Base-by-base conservation (phyloP, 2,329 filamentous ascomycete genomes). In the Cryphonectria carpinicola region DNA sequence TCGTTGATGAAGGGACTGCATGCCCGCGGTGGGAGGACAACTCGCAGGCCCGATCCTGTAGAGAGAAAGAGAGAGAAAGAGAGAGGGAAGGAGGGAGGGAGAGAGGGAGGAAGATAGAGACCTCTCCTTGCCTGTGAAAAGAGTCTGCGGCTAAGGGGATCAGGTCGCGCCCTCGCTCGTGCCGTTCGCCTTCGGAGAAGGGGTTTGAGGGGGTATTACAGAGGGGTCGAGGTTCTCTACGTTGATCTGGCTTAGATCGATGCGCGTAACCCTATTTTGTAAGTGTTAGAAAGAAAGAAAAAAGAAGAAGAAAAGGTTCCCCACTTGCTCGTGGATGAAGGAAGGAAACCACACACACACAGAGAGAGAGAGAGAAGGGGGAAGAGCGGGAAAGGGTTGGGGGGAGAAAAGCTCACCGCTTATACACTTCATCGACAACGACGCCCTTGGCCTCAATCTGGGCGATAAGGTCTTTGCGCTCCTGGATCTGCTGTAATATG, bases 401-500 rank as follows among this genome's bases (percentile, higher is more conserved):
- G 8, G 2, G 6, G 25, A 46, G n/a, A 4, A 13, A n/a, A 22
- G 17, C 71, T 49, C 65, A 78, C 74, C 70, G 66, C 49, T 76
- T 77, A 66, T 77, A 37, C 10, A 74, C 65, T 1, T 75, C 80
- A 39, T 84, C 82, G 1, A 93, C 87, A 3, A 82, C 81, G 1
- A 88, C 88, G 19, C 90, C 89, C 19, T 84, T 82, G 64, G 83
- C 84, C 76, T 92, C 88, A 56, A 92, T 85, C 72, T 86, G 82
- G 37, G 84, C 81, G 67, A 92, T 83, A 70, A 93, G 80, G 35
- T 83, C 80, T 68, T 87, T 84, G 25, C 91, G 84, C 77, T 88
- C 86, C 64, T 84, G 82, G 11, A 93, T 80, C 77, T 90, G 84
- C 72, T 89, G 81, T 58, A 84, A 84, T 77, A 93, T 90, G 73